Evolutionary conservation across 805 yeast genomes (phyloP).

Genomic region (Jamesozyma jinghongensis): DNA sequence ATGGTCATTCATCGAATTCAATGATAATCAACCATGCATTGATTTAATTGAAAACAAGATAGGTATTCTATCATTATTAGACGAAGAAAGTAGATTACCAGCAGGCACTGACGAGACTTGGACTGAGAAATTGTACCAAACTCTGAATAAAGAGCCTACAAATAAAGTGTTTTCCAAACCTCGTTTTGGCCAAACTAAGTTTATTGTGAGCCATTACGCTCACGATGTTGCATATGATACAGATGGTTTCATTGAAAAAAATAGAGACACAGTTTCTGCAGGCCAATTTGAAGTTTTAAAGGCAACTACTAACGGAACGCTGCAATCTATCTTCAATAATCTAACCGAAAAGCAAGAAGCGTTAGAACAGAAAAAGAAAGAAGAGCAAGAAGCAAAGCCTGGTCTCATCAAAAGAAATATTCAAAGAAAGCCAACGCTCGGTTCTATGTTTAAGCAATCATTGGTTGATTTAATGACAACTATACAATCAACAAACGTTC

Average conservation of each 20-base stretch:
- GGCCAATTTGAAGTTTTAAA: slow-evolving; percentile 83
- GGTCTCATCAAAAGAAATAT: slow-evolving; percentile 35
- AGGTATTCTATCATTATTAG: slow-evolving; percentile 80
- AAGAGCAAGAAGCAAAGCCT: slow-evolving; percentile 34
- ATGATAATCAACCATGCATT: slow-evolving; percentile 96
- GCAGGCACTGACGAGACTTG: slow-evolving; percentile 89
- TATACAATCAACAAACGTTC: slow-evolving; percentile 89
- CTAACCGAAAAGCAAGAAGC: slow-evolving; percentile 40
- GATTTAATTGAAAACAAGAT: slow-evolving; percentile 80
- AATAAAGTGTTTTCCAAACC: slow-evolving; percentile 82
- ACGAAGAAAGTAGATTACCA: slow-evolving; percentile 92
- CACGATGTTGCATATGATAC: slow-evolving; percentile 86
- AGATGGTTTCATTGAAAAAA: slow-evolving; percentile 93
- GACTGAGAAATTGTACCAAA: slow-evolving; percentile 82
- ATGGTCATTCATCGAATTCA: slow-evolving; percentile 94
- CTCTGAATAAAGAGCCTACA: slow-evolving; percentile 70
- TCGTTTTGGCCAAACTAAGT: slow-evolving; percentile 85
- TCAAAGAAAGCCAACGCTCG: slow-evolving; percentile 81
- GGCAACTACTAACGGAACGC: slow-evolving; percentile 54
- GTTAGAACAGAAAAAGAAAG: slow-evolving; percentile 22
- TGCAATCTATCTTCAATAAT: slow-evolving; percentile 54
- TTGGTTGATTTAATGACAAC: slow-evolving; percentile 88
- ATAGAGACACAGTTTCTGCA: slow-evolving; percentile 94
- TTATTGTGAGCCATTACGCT: slow-evolving; percentile 89
- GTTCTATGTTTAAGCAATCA: slow-evolving; percentile 88